Evolutionary conservation across 441 rosid genomes (phyloP).

Genomic region (Viola pubescens): DNA sequence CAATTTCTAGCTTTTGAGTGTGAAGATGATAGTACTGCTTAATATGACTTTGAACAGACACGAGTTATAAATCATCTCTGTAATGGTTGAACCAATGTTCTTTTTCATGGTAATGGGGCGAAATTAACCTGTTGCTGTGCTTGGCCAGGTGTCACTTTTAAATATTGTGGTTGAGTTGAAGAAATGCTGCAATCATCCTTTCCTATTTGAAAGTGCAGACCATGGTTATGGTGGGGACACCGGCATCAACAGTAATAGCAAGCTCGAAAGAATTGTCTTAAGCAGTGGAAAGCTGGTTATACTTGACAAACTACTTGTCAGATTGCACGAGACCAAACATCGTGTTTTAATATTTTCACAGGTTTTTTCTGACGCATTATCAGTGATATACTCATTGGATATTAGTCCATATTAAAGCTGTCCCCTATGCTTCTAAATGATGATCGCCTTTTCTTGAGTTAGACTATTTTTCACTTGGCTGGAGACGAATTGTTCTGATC

Average conservation of each 20-base stretch:
- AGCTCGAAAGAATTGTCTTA: constrained; percentile 82
- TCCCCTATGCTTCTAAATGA: constrained; percentile 6
- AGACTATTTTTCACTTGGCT: too few relatives aligned
- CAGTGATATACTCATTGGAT: not conserved
- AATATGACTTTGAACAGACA: not conserved
- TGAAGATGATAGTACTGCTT: not conserved
- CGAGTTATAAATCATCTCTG: not conserved
- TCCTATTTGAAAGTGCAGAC: constrained; percentile 99
- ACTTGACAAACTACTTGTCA: constrained; percentile 91
- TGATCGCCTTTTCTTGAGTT: not conserved
- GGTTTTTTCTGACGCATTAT: constrained; percentile 40
- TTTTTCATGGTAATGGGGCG: not conserved
- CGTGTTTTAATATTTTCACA: constrained; percentile 97
- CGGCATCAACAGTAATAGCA: constrained; percentile 56
- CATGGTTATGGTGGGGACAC: constrained; percentile 96
- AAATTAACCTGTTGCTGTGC: too few relatives aligned
- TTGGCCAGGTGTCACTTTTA: constrained; percentile 82
- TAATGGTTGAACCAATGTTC: not conserved
- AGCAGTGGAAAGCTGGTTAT: constrained; percentile 99
- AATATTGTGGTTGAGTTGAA: constrained; percentile 99
- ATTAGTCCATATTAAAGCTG: not conserved
- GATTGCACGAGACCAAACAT: constrained; percentile 93
- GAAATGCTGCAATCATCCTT: constrained; percentile 99
- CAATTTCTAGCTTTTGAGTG: not conserved
- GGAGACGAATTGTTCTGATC: too few relatives aligned